A percentile compares a stretch with the other conserved stretches of the same genome.
Evolutionary conservation across 805 yeast genomes (phyloP).

Genomic region (Brettanomyces custersianus): DNA sequence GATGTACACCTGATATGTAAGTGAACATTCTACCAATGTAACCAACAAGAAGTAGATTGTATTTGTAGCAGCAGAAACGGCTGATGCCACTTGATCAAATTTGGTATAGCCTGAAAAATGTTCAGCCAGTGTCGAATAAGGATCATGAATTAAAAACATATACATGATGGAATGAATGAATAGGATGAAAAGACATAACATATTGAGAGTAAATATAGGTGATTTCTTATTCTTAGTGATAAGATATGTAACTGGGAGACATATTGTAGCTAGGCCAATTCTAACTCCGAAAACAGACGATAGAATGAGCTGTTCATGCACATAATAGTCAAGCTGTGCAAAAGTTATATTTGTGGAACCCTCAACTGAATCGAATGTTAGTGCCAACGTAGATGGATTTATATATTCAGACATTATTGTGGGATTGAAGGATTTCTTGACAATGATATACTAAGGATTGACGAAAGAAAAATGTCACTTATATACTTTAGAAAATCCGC

Average conservation of each 20-base stretch:
- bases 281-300: constrained; percentile 48
- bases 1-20: constrained; percentile 63
- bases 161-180: constrained; percentile 55
- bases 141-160: constrained; percentile 43
- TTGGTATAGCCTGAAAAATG: constrained; percentile 37
- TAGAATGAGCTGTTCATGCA: constrained; percentile 26
- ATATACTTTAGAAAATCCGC: too few species aligned
- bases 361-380: background rate
- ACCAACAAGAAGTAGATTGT: constrained; percentile 53
- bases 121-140: constrained; percentile 40
- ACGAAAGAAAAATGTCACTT: too few species aligned
- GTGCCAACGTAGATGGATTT: background rate
- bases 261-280: constrained; percentile 47
- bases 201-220: constrained; percentile 70
- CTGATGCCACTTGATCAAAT: constrained; percentile 30
- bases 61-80: constrained; percentile 52
- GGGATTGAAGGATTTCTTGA: too few species aligned
- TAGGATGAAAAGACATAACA: constrained; percentile 44
- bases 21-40: constrained; percentile 50
- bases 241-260: constrained; percentile 36
- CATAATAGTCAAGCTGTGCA: constrained; percentile 31
- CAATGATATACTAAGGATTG: too few species aligned
- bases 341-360: constrained; percentile 21
- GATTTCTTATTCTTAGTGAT: constrained; percentile 46
- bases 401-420: too few species aligned